Conservation (phyloP, 306 rosid genomes). For the Datisca glomerata region DNA sequence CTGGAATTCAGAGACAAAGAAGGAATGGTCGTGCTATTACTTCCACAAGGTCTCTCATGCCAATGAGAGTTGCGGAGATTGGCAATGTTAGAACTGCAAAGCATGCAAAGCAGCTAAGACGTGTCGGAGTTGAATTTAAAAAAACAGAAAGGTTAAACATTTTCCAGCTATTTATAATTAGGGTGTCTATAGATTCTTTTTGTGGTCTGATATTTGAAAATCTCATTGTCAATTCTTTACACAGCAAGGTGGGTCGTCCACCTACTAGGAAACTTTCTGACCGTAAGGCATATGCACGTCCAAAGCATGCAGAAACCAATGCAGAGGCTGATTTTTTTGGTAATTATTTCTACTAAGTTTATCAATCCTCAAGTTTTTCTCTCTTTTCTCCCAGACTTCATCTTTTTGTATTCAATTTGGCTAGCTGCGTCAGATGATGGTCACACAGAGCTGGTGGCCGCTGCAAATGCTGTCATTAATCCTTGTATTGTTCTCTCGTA, state of each 20-base stretch:
- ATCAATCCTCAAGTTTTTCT: constrained; percentile 19
- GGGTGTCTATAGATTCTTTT: no score
- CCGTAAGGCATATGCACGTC: constrained; percentile 89
- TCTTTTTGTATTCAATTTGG: constrained; percentile 20
- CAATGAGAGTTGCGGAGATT: constrained; percentile 66
- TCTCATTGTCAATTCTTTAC: constrained; percentile 26
- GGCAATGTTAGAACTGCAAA: constrained; percentile 68
- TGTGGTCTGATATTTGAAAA: no score
- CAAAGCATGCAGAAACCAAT: constrained; percentile 62
- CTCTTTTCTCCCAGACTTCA: no score
- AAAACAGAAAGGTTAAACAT: constrained; percentile 66
- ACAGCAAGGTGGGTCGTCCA: constrained; percentile 99
- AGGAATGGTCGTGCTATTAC: constrained; percentile 68
- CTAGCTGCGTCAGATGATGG: constrained; percentile 90
- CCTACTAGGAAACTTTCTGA: constrained; percentile 91
- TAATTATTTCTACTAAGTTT: constrained; percentile 18
- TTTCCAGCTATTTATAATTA: no score
- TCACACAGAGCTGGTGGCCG: constrained; percentile 80
- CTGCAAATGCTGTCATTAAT: constrained; percentile 62
- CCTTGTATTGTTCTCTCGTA: constrained; percentile 40
- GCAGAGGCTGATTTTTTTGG: constrained; percentile 76
- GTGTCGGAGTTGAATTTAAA: constrained; percentile 65
- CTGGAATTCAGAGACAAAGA: constrained; percentile 94
- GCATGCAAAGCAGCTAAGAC: constrained; percentile 95
- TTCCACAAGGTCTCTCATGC: constrained; percentile 52